Evolutionary conservation across 2,329 filamentous ascomycete genomes (phyloP).

Genomic region (Cytospora piceicola): DNA sequence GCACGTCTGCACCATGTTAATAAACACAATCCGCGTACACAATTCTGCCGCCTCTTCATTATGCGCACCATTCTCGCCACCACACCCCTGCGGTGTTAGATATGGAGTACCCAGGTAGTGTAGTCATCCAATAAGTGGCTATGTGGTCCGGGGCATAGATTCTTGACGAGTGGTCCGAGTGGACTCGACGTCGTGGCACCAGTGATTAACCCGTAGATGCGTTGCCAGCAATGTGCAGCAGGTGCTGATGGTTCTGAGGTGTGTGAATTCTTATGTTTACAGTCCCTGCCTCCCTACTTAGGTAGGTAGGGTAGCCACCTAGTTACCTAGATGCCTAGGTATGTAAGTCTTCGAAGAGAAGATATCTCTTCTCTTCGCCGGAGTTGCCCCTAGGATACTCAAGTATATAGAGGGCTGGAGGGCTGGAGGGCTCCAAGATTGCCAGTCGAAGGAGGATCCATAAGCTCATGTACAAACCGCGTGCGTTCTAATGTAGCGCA

Average conservation of each 20-base stretch:
- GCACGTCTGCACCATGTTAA: neutral
- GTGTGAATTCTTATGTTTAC: too few species aligned
- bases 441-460: neutral
- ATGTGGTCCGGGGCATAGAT: slow-evolving; percentile 9
- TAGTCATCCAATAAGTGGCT: neutral
- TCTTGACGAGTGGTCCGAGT: slow-evolving; percentile 16
- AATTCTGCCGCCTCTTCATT: neutral
- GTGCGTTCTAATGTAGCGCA: slow-evolving; percentile 16
- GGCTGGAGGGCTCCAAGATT: neutral
- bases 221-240: neutral
- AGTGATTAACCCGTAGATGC: slow-evolving; percentile 8
- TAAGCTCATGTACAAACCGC: slow-evolving; percentile 5
- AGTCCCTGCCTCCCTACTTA: neutral
- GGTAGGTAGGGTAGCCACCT: neutral
- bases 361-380: neutral
- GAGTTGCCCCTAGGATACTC: neutral
- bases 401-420: too few species aligned
- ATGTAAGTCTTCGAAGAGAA: neutral
- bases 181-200: slow-evolving; percentile 21
- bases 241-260: neutral
- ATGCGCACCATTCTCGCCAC: neutral
- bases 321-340: too few species aligned
- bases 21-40: neutral
- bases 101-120: neutral
- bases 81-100: slow-evolving; percentile 9